Evolutionary conservation across 1,139 yeast genomes (phyloP).

Genomic region (Lodderomyces metapsilosis): DNA sequence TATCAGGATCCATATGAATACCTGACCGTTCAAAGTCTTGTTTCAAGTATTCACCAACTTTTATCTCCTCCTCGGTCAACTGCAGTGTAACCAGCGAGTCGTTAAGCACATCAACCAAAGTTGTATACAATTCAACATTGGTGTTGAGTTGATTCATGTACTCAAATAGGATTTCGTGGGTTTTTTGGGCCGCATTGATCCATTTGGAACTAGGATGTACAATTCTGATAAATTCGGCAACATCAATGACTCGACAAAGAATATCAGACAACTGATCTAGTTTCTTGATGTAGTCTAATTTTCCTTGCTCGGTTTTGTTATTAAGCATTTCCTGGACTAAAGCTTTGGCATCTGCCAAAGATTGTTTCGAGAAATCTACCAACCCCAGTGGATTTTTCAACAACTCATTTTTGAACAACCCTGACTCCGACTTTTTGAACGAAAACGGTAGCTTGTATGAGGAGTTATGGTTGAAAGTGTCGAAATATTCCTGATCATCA

Average conservation of each 20-base stretch:
- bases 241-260: slow-evolving; percentile 87
- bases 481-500: slow-evolving; percentile 46
- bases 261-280: slow-evolving; percentile 86
- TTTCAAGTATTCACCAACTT: slow-evolving; percentile 76
- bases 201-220: slow-evolving; percentile 77
- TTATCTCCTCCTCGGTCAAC: slow-evolving; percentile 68
- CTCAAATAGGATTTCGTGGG: slow-evolving; percentile 88
- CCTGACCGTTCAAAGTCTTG: slow-evolving; percentile 93
- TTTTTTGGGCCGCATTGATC: slow-evolving; percentile 78
- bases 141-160: slow-evolving; percentile 93
- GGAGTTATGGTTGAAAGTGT: slow-evolving; percentile 26
- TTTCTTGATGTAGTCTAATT: slow-evolving; percentile 55
- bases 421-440: slow-evolving; percentile 34
- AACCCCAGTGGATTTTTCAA: slow-evolving; percentile 72
- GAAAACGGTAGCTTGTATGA: slow-evolving; percentile 14
- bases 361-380: slow-evolving; percentile 60
- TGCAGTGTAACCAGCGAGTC: slow-evolving; percentile 33
- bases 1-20: slow-evolving; percentile 69
- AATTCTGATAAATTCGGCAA: slow-evolving; percentile 89
- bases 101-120: slow-evolving; percentile 54
- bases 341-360: slow-evolving; percentile 60
- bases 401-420: slow-evolving; percentile 72
- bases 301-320: slow-evolving; percentile 37
- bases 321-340: slow-evolving; percentile 56
- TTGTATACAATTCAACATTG: slow-evolving; percentile 66